phyloP scores from a whole-genome alignment of 306 rosid genomes.

The Clitoria ternatea region DNA sequence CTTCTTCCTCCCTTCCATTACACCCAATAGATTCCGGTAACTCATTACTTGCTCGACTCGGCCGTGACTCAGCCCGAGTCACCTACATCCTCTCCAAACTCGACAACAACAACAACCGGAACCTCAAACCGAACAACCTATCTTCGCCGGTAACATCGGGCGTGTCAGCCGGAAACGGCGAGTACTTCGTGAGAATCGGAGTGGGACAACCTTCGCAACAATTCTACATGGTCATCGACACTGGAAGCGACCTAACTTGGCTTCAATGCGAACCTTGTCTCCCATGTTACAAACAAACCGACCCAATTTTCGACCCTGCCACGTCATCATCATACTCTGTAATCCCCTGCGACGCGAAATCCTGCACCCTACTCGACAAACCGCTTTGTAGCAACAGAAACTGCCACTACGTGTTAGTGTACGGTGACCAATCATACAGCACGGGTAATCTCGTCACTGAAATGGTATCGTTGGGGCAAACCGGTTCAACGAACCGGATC shows the following conservation, averaged over 20 bases:
- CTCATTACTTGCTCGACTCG: slow-evolving; percentile 36
- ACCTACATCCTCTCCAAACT: slow-evolving; percentile 40
- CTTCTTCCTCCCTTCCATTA: slow-evolving; percentile 31
- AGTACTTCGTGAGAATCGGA: slow-evolving; percentile 59
- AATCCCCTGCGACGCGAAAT: slow-evolving; percentile 39
- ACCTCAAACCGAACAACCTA: slow-evolving; percentile 34
- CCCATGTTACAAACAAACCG: slow-evolving; percentile 60
- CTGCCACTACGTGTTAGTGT: slow-evolving; percentile 53
- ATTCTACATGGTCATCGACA: slow-evolving; percentile 55
- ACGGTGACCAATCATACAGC: slow-evolving; percentile 63
- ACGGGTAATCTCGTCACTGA: slow-evolving; percentile 48
- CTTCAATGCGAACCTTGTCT: slow-evolving; percentile 69
- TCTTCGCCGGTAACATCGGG: slow-evolving; percentile 55
- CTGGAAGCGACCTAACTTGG: slow-evolving; percentile 73
- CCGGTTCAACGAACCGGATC: slow-evolving; percentile 31
- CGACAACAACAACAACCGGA: slow-evolving; percentile 15
- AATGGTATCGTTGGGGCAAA: slow-evolving; percentile 49
- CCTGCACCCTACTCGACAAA: slow-evolving; percentile 30
- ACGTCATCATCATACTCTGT: slow-evolving; percentile 36
- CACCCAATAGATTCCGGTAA: slow-evolving; percentile 36
- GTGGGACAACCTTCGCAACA: slow-evolving; percentile 49
- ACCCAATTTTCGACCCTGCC: slow-evolving; percentile 53
- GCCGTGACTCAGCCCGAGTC: slow-evolving; percentile 60
- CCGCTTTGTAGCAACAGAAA: slow-evolving; percentile 28
- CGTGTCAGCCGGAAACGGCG: slow-evolving; percentile 45